phyloP scores from a whole-genome alignment of 331 rosid species.

The Malus hybrid region DNA sequence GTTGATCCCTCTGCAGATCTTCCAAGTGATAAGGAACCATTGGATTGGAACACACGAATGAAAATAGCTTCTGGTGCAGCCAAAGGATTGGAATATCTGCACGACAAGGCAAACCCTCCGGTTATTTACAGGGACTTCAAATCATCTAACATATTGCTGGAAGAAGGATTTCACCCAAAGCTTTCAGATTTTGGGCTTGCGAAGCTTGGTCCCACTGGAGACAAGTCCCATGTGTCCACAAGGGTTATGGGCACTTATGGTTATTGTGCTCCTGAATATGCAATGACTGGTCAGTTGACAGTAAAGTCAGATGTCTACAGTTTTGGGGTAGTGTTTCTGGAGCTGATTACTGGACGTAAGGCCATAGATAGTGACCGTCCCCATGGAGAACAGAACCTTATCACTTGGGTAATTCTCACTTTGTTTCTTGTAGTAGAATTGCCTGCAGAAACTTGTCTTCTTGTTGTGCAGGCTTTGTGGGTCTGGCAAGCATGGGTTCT shows the following conservation, averaged over 20 bases:
- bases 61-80: conserved; percentile 96
- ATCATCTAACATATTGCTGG: conserved; percentile 89
- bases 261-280: conserved; percentile 97
- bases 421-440: not conserved
- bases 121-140: conserved; percentile 95
- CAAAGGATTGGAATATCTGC: conserved; percentile 83
- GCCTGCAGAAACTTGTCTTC: not conserved
- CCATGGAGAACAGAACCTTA: conserved; percentile 95
- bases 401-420: conserved; percentile 66
- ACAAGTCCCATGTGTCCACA: conserved; percentile 95
- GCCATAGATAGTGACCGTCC: conserved; percentile 73
- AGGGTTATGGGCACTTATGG: conserved; percentile 99
- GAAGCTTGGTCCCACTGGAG: conserved; percentile 95
- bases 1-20: conserved; percentile 48
- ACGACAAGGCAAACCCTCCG: conserved; percentile 94
- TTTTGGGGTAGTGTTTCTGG: conserved; percentile 90
- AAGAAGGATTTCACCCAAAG: conserved; percentile 86
- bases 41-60: conserved; percentile 94
- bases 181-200: conserved; percentile 99
- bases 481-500: conserved; percentile 9
- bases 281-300: conserved; percentile 95
- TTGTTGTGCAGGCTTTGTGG: conserved; percentile 12
- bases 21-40: conserved; percentile 75
- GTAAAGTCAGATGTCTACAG: conserved; percentile 95
- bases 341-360: conserved; percentile 92